Evolutionary conservation across 768 basidiomycete genomes (phyloP), one percentile per base, ranked within the genome.

Genomic region (Mycena maculata): DNA sequence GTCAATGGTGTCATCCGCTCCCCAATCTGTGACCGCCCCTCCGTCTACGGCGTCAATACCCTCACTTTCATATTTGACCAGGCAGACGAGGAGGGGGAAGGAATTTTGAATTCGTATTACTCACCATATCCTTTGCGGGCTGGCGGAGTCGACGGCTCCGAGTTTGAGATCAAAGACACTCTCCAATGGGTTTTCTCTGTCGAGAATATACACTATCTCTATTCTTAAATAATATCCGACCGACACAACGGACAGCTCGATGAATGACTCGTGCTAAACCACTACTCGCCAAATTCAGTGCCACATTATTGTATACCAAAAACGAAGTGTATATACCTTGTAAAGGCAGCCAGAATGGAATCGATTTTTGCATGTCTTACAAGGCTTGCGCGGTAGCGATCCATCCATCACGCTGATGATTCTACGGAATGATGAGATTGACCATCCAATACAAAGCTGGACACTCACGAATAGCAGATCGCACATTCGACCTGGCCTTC

Each of bases 401-500:
- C 92, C 90, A 74, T 99, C 98, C 80, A 89, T 91, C 47, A 95
- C 88, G 71, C 91, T 94, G 74, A 98, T 95, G 69, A 98, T 94
- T 5, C 95, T 96, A 78, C 11, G 9, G 30, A 20, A 44, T 54
- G 67, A 63, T 52, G 11, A 56, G 33, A 23, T 53, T 53, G 31
- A n/a, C n/a, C n/a, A n/a, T n/a, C 7, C 18, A 12, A 20, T 36
- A 16, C 28, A 25, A 39, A 22, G 52, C 28, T 0, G 44, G 60
- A 11, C 61, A 76, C 92, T 75, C 72, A 95, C 92, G 93, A 94
- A 77, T 96, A 97, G 74, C 95, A 97, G 65, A 99, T 98, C 1
- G 97, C 94, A 77, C 98, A 99, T 72, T 97, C 95, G 3, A 93
- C 93, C 76, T 96, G 92, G 8, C 97, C 97, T 69, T 97, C 94